Base-by-base conservation (phyloP, 164 flowering plant species). In the Stephania japonica region DNA sequence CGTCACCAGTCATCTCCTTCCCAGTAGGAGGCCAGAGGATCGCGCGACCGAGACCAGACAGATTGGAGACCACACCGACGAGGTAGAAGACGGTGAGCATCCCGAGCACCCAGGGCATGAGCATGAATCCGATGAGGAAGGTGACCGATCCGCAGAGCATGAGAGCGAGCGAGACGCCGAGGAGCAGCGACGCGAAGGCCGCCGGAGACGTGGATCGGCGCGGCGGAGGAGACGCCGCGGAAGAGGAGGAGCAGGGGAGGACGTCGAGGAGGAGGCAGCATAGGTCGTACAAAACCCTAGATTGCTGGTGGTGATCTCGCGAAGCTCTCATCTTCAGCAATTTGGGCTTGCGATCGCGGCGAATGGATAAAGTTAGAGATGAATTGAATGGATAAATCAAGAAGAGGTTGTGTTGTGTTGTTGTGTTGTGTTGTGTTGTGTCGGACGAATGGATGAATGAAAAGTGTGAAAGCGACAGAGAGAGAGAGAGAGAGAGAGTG, bases 41-140 rank as follows among this genome's bases (percentile, higher is more conserved):
- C 13, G 95, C 84, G 6, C 91, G 87, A 0, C 94, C 97, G 21
- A 92, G 59, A 76, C 86, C 73, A 0, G 97, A 88, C 0, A 94
- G 70, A 68, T 76, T 73, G 1, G 99, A 89, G 47, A 94, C 86
- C 10, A 94, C 61, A 14, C 93, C 97, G 19, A 87, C 86, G 10
- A 91, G 78, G 38, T 92, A 88, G 67, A 94, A 83, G 21, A 94
- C 81, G 85, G 87, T 79, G 18, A 94, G 79, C 81, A 91, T 71
- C 6, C 94, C 95, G 68, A 94, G 80, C 59, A 94, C 97, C 98
- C 99, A 94, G 14, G 99, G 99, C 97, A 94, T 89, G 86, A 94
- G 75, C 53, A 94, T 70, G 73, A 94, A 91, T 10, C 99, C 99
- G 21, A 94, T 85, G 69, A 92, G 84, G 74, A 94, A 91, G 3